These are phyloP conservation scores for Calvatia gigantea DNA, from an alignment of 768 basidiomycete genomes.

Conservation along the genomic window DNA sequence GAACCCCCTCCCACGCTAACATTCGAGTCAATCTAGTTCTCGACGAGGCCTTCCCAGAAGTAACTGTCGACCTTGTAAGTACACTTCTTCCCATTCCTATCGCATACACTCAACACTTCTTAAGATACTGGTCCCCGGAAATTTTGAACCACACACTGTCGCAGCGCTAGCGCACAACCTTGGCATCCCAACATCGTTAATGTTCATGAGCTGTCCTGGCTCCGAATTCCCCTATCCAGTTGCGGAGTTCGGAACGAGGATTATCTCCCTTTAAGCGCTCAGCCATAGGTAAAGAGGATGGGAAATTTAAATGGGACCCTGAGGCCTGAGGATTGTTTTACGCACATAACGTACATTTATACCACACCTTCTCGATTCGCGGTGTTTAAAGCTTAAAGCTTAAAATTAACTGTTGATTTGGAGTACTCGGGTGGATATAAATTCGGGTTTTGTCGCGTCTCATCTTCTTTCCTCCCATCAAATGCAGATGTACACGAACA, in stretches of 20 bases:
- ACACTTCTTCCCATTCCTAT: neutral
- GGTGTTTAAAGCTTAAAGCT: too few relatives aligned
- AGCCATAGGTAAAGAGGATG: too few relatives aligned
- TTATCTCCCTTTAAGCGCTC: slow-evolving; percentile 31
- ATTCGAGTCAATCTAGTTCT: slow-evolving; percentile 31
- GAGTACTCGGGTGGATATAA: too few relatives aligned
- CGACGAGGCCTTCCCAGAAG: slow-evolving; percentile 63
- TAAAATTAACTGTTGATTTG: too few relatives aligned
- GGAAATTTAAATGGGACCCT: too few relatives aligned
- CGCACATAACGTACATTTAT: too few relatives aligned
- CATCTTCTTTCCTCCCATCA: neutral
- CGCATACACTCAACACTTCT: neutral
- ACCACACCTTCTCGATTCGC: too few relatives aligned
- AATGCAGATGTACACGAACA: neutral
- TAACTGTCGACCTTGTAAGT: slow-evolving; percentile 57
- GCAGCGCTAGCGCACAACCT: slow-evolving; percentile 47
- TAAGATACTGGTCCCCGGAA: slow-evolving; percentile 43
- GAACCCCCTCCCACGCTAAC: neutral
- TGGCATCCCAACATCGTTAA: slow-evolving; percentile 47
- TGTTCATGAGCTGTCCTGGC: slow-evolving; percentile 65
- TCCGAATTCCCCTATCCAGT: slow-evolving; percentile 35
- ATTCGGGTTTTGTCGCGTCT: neutral
- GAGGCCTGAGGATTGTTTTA: too few relatives aligned
- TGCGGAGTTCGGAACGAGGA: slow-evolving; percentile 50
- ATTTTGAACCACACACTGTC: slow-evolving; percentile 43